Evolutionary conservation across 208 protist species (phyloP).

Genomic region (Trypanosoma cruzi): DNA sequence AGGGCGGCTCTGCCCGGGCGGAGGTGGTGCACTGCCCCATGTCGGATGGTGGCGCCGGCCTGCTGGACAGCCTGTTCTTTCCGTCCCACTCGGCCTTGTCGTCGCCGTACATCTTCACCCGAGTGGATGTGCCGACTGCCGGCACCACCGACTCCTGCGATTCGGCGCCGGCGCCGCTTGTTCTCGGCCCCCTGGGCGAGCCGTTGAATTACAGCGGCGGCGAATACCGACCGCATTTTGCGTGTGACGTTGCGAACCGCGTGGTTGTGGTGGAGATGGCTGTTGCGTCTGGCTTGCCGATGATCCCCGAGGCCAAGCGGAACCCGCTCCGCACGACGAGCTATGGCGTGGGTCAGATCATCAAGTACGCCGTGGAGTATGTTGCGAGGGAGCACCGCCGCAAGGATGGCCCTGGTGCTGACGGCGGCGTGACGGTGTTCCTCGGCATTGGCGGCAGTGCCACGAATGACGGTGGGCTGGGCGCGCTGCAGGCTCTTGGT

Average conservation of each 20-base stretch:
- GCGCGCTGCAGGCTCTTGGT: constrained; percentile 77
- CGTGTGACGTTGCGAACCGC: constrained; percentile 41
- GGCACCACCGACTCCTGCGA: background rate
- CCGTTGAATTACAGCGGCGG: constrained; percentile 18
- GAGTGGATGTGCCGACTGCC: constrained; percentile 8
- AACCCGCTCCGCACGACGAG: constrained; percentile 64
- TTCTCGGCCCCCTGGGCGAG: constrained; percentile 60
- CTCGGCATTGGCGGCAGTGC: constrained; percentile 82
- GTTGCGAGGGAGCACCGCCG: constrained; percentile 10
- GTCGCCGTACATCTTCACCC: background rate
- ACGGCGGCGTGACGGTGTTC: constrained; percentile 44
- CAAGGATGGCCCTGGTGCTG: background rate
- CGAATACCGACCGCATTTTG: constrained; percentile 44
- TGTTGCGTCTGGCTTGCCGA: constrained; percentile 60
- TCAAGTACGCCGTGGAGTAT: constrained; percentile 57
- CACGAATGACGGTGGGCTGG: constrained; percentile 85
- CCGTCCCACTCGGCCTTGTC: constrained; percentile 2
- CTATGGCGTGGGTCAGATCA: constrained; percentile 76
- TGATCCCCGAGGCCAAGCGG: constrained; percentile 40
- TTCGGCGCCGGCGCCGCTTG: background rate
- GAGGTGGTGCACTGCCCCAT: constrained; percentile 60
- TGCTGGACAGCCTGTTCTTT: constrained; percentile 70
- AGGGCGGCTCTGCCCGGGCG: background rate
- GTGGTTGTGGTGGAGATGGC: constrained; percentile 83
- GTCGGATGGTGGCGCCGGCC: constrained; percentile 78